Conservation (phyloP, 805 yeast genomes). For the Candida awuae region DNA sequence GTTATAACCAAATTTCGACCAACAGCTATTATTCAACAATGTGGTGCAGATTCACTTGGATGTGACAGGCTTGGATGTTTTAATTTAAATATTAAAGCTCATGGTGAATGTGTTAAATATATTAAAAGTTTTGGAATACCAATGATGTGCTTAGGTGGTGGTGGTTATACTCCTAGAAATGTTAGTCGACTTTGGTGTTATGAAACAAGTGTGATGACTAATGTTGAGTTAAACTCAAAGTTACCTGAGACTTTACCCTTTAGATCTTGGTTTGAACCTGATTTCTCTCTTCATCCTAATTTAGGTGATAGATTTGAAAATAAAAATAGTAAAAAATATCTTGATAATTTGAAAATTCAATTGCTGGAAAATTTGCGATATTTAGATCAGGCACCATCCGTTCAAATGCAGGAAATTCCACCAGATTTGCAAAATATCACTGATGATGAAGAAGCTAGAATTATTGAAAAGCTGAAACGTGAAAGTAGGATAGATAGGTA, state of each 20-base stretch:
- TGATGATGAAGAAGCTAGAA: slow-evolving; percentile 36
- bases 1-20: slow-evolving; percentile 88
- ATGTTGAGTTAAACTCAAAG: slow-evolving; percentile 65
- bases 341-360: slow-evolving; percentile 70
- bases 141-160: slow-evolving; percentile 89
- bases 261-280: slow-evolving; percentile 82
- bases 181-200: slow-evolving; percentile 94
- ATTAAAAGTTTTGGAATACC: slow-evolving; percentile 87
- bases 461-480: slow-evolving; percentile 29
- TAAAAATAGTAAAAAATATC: slow-evolving; percentile 71
- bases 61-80: slow-evolving; percentile 92
- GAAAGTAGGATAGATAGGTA: slow-evolving; percentile 29
- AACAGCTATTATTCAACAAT: slow-evolving; percentile 87
- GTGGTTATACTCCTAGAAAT: slow-evolving; percentile 95
- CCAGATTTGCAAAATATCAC: slow-evolving; percentile 46
- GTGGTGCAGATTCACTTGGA: slow-evolving; percentile 95
- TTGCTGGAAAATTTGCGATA: slow-evolving; percentile 74
- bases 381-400: slow-evolving; percentile 89
- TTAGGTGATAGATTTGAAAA: slow-evolving; percentile 77
- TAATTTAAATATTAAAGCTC: slow-evolving; percentile 85
- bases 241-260: slow-evolving; percentile 72
- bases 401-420: slow-evolving; percentile 84
- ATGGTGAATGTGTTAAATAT: slow-evolving; percentile 89
- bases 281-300: slow-evolving; percentile 78
- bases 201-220: slow-evolving; percentile 85